phyloP scores from a whole-genome alignment of 2,329 filamentous ascomycete species.

The Zasmidium citrigriseum region DNA sequence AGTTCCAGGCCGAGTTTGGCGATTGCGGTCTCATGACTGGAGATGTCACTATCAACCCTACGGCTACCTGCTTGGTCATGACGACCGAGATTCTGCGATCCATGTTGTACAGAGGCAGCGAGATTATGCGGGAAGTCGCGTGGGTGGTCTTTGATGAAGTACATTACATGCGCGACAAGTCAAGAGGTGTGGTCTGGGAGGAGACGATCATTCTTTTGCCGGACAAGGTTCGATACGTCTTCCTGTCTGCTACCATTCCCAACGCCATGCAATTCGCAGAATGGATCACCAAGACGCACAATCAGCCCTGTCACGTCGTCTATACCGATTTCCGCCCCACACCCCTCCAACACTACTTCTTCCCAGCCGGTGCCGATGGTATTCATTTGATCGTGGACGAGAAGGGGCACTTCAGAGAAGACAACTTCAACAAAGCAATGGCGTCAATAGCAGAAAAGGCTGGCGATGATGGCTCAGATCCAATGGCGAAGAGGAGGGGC shows the following conservation, averaged over 20 bases:
- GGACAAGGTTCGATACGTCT: slow-evolving; percentile 98
- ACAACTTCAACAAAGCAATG: slow-evolving; percentile 98
- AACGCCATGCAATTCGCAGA: slow-evolving; percentile 99
- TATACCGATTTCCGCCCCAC: slow-evolving; percentile 98
- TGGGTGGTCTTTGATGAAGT: slow-evolving; percentile 99
- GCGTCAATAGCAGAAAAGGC: slow-evolving; percentile 82
- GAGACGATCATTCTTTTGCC: slow-evolving; percentile 97
- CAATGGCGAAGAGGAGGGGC: slow-evolving; percentile 77
- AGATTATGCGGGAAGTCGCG: slow-evolving; percentile 98
- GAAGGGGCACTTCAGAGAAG: slow-evolving; percentile 92
- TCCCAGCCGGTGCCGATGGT: slow-evolving; percentile 86
- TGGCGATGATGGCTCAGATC: slow-evolving; percentile 78
- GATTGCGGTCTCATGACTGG: slow-evolving; percentile 98
- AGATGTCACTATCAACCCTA: slow-evolving; percentile 98
- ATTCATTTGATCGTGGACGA: slow-evolving; percentile 95
- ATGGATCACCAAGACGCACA: slow-evolving; percentile 98
- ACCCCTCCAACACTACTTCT: slow-evolving; percentile 96
- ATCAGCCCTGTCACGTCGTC: slow-evolving; percentile 96
- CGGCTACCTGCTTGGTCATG: slow-evolving; percentile 97
- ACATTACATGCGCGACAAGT: slow-evolving; percentile 95
- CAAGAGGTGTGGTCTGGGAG: slow-evolving; percentile 95
- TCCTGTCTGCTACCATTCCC: slow-evolving; percentile 95
- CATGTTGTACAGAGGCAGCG: slow-evolving; percentile 96
- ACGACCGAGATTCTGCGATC: slow-evolving; percentile 98
- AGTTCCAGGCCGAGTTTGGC: slow-evolving; percentile 93